Percentiles rank a stretch among this genome's conserved stretches.
These are phyloP conservation scores for Hsuehochloa calcarea DNA, from an alignment of 176 grass and related monocot genomes.

Conservation along the genomic window DNA sequence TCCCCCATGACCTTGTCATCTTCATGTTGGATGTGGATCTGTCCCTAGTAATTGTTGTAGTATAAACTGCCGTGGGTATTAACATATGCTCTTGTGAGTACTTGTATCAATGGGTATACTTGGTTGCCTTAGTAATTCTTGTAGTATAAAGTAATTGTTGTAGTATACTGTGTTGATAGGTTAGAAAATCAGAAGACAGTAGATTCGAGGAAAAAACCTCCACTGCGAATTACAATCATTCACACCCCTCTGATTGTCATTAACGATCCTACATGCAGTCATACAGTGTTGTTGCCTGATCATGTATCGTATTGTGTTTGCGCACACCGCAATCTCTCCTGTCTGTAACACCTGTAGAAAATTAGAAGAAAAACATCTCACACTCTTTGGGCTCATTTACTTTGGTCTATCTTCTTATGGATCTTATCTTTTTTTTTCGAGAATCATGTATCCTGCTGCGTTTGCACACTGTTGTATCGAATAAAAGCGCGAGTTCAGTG, in stretches of 20 bases:
- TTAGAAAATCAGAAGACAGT: too few relatives aligned
- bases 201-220: too few relatives aligned
- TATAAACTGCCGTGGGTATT: background rate
- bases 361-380: background rate
- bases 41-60: background rate
- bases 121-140: background rate
- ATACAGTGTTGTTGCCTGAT: background rate
- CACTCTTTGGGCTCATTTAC: background rate
- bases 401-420: too few relatives aligned
- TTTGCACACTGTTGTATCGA: background rate
- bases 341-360: background rate
- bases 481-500: too few relatives aligned
- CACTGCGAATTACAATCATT: too few relatives aligned
- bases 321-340: background rate
- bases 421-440: too few relatives aligned
- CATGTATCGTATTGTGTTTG: background rate
- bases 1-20: conserved; percentile 52
- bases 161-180: too few relatives aligned
- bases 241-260: too few relatives aligned
- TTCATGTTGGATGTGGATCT: conserved; percentile 39
- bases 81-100: background rate
- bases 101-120: background rate
- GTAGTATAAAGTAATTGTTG: too few relatives aligned
- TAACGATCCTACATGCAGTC: too few relatives aligned
- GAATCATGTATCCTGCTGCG: too few relatives aligned